Evolutionary conservation across 306 rosid species (phyloP).

Genomic region (Luffa aegyptiaca): DNA sequence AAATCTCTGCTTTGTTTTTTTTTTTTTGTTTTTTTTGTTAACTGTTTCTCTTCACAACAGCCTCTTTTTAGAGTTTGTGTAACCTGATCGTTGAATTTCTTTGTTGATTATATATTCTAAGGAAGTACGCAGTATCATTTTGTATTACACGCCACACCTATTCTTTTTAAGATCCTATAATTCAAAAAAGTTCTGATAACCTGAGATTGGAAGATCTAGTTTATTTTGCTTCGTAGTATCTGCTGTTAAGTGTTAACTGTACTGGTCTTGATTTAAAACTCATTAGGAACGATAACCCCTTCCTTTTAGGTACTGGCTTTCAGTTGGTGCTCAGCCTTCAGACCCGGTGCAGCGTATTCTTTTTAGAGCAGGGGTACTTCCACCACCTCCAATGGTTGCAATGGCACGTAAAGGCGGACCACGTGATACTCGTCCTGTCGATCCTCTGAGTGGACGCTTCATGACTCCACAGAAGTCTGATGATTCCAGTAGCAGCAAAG

Average conservation of each 20-base stretch:
- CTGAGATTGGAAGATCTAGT: neutral
- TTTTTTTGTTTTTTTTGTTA: too few species aligned
- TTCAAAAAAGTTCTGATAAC: neutral
- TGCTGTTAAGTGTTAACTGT: too few species aligned
- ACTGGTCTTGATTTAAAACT: neutral
- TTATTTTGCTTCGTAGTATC: too few species aligned
- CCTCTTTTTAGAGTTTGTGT: neutral
- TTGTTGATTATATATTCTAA: neutral
- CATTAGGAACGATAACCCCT: too few species aligned
- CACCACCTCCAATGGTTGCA: conserved; percentile 86
- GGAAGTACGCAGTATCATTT: neutral
- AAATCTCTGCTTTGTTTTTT: neutral
- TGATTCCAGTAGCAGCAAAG: neutral
- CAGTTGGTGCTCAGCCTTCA: conserved; percentile 96
- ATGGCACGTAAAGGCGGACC: conserved; percentile 81
- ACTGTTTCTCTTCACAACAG: neutral
- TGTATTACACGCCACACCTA: too few species aligned
- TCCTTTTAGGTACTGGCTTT: conserved; percentile 70
- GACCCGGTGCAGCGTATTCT: conserved; percentile 79
- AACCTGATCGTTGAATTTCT: neutral
- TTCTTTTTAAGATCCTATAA: neutral
- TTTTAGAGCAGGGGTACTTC: conserved; percentile 67
- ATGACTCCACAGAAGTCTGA: conserved; percentile 24
- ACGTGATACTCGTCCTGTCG: conserved; percentile 48
- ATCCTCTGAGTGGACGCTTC: conserved; percentile 60